These are phyloP conservation scores for Aspergillus nidulans DNA, from an alignment of 495 filamentous ascomycete species.

Conservation along the genomic window DNA sequence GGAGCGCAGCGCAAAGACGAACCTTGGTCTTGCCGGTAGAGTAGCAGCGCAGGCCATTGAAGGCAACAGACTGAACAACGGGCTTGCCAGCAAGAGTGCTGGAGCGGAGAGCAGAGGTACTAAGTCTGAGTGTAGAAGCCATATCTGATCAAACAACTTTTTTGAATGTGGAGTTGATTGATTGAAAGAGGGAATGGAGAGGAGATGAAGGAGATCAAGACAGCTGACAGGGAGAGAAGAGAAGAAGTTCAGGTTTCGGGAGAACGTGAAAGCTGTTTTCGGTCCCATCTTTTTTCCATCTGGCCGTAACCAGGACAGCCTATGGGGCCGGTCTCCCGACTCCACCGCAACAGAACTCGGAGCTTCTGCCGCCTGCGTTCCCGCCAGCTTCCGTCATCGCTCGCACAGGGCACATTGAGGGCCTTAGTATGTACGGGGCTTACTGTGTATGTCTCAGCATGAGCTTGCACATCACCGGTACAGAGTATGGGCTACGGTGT, in stretches of 20 bases:
- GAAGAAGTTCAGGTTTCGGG: slow-evolving; percentile 24
- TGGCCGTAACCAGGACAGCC: slow-evolving; percentile 35
- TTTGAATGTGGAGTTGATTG: slow-evolving; percentile 25
- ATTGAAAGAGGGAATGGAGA: slow-evolving; percentile 25
- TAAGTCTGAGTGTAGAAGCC: slow-evolving; percentile 74
- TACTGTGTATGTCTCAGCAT: background rate
- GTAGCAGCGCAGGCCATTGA: slow-evolving; percentile 82
- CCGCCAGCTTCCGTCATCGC: slow-evolving; percentile 19
- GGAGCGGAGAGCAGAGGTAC: slow-evolving; percentile 69
- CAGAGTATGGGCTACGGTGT: background rate
- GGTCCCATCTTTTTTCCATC: slow-evolving; percentile 32
- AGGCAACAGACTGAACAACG: slow-evolving; percentile 61
- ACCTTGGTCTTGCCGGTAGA: slow-evolving; percentile 85
- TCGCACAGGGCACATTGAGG: slow-evolving; percentile 11
- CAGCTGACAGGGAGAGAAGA: slow-evolving; percentile 29
- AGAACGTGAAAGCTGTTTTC: slow-evolving; percentile 23
- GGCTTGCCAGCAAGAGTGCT: slow-evolving; percentile 58
- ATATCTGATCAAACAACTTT: slow-evolving; percentile 52
- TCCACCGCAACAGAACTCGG: slow-evolving; percentile 1
- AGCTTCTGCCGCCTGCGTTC: slow-evolving; percentile 4
- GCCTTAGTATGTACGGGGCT: background rate
- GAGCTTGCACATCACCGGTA: background rate
- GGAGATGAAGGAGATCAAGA: slow-evolving; percentile 15
- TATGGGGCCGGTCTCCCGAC: slow-evolving; percentile 21
- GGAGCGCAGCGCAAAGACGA: background rate